Percentiles rank a stretch among this genome's conserved stretches.
Evolutionary conservation across 805 yeast species (phyloP).

Genomic region (Candida arabinofermentans): DNA sequence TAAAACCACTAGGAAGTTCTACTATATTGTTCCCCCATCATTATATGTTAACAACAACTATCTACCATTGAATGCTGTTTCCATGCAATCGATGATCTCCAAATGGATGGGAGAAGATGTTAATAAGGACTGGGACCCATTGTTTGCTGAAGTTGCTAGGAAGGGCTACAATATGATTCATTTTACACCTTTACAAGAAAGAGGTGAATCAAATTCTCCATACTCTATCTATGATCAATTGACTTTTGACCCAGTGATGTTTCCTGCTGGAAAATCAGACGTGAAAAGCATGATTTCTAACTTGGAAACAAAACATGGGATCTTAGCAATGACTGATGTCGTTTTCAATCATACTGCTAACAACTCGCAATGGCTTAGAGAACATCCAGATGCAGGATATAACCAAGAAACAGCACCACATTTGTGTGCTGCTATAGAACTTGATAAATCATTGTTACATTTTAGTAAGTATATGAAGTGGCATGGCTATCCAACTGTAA

Average conservation of each 20-base stretch:
- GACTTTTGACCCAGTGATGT: conserved; percentile 62
- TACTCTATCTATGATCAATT: conserved; percentile 89
- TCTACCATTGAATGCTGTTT: conserved; percentile 72
- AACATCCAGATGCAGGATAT: conserved; percentile 90
- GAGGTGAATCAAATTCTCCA: conserved; percentile 92
- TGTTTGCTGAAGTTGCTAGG: conserved; percentile 54
- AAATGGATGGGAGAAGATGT: conserved; percentile 80
- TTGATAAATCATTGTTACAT: conserved; percentile 64
- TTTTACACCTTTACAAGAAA: conserved; percentile 86
- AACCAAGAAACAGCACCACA: conserved; percentile 87
- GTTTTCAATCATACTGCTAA: conserved; percentile 95
- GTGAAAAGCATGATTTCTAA: conserved; percentile 47
- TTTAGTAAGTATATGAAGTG: conserved; percentile 56
- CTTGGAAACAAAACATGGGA: conserved; percentile 51
- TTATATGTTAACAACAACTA: conserved; percentile 51
- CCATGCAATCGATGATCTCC: conserved; percentile 80
- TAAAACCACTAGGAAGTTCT: conserved; percentile 54
- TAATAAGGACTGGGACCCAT: conserved; percentile 54
- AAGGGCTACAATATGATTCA: conserved; percentile 96
- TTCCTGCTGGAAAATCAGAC: conserved; percentile 48
- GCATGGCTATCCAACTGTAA: conserved; percentile 57
- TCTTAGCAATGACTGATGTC: conserved; percentile 83
- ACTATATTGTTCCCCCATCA: conserved; percentile 79
- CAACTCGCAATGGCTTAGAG: conserved; percentile 79
- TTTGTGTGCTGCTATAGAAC: conserved; percentile 74